Conservation (phyloP, 2,329 filamentous ascomycete species). For the Geosmithia flava region DNA sequence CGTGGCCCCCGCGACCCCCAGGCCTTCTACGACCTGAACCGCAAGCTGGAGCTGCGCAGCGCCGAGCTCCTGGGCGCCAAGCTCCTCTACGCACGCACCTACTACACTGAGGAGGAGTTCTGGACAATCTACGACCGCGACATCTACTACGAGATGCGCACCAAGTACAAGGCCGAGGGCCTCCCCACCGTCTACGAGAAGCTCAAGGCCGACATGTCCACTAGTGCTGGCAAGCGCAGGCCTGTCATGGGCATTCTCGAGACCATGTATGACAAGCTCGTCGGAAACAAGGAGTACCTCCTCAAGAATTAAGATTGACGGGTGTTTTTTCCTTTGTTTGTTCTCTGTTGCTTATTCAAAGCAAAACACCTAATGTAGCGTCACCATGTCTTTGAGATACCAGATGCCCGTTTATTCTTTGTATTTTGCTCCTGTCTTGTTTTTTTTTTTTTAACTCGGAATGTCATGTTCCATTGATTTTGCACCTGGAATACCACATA, state of each 20-base stretch:
- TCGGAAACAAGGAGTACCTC: conserved; percentile 15
- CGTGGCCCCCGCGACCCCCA: conserved; percentile 18
- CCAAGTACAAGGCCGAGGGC: conserved; percentile 33
- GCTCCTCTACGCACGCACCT: conserved; percentile 43
- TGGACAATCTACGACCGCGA: conserved; percentile 36
- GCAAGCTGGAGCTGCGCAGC: conserved; percentile 33
- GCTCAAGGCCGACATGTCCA: conserved; percentile 25
- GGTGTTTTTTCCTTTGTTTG: no score
- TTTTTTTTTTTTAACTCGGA: no score
- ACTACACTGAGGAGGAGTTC: conserved; percentile 39
- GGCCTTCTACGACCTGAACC: conserved; percentile 32
- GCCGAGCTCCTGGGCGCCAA: conserved; percentile 38
- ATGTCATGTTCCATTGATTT: no score
- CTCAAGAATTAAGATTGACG: conserved; percentile 8
- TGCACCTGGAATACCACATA: no score
- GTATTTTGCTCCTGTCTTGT: no score
- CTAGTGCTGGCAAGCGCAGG: conserved; percentile 10
- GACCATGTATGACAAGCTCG: conserved; percentile 16
- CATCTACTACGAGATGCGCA: conserved; percentile 32
- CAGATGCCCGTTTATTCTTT: not conserved
- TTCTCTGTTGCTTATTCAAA: no score
- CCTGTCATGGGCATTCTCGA: conserved; percentile 13
- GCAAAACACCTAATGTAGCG: no score
- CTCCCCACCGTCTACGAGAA: conserved; percentile 40
- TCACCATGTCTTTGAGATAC: no score